Base-by-base conservation (phyloP, 305 asterid species). In the Fraxinus dipetala region DNA sequence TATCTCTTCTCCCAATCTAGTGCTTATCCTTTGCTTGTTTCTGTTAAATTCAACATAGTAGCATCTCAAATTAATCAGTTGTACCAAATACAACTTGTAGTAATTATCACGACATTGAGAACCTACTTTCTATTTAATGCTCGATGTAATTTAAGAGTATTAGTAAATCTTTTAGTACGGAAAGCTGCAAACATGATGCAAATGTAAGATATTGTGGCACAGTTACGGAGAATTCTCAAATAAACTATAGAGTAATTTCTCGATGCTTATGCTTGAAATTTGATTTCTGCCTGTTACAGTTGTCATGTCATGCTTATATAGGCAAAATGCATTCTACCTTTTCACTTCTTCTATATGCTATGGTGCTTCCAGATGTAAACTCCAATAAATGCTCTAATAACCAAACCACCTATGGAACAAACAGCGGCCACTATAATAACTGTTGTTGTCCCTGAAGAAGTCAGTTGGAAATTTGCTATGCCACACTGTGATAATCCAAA, bases 1-100 rank as follows among this genome's bases (percentile, higher is more conserved):
- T 91, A 87, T 82, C 99, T 89, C 87, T 89, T 91, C 84, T 90
- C 92, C 99, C 99, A 95, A 87, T 90, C 88, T 26, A 95, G 84
- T 59, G 85, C 86, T 87, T 91, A 91, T 5, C 93, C 95, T 81
- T 85, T 87, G 88, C 54, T 89, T 8, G 93, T 75, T 83, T 92
- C 98, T 92, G 91, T 78, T 82, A 72, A 78, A 28, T 72, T 26
- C 14, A 82, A 43, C 26, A 4, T 32, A 72, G 18, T 16, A 30
- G 75, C 45, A 31, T 5, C 51, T 13, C 59, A 45, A 10, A 45
- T 45, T 3, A 11, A 13, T 51, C 61, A 51, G 7, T 51, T 51
- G 1, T 14, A 61, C 70, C 3, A 8, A 61, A 6, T 20, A 61
- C 30, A 20, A 20, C 2, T 61, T 81, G 75, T 0, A 40, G 80